Evolutionary conservation across 2,329 filamentous ascomycete genomes (phyloP).

Genomic region (Aspergillus awamori): DNA sequence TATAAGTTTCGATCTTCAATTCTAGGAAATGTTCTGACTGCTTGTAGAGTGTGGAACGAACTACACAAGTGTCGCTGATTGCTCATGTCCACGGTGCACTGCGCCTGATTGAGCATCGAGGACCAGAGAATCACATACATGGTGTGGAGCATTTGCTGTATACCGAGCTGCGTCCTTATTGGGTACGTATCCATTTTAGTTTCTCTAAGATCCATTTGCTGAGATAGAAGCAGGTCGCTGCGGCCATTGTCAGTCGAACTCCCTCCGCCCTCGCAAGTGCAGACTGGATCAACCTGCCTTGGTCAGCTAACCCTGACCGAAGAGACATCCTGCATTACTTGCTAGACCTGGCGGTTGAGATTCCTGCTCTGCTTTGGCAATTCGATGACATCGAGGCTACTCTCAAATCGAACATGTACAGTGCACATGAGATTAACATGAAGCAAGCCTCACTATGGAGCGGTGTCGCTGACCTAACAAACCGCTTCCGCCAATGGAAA

Average conservation of each 20-base stretch:
- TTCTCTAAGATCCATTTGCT: neutral
- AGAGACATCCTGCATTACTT: constrained; percentile 44
- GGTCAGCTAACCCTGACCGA: constrained; percentile 39
- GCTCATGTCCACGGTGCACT: constrained; percentile 41
- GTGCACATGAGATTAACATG: constrained; percentile 34
- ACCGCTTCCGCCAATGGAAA: constrained; percentile 36
- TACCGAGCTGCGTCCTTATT: constrained; percentile 44
- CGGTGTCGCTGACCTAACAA: constrained; percentile 35
- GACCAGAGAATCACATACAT: constrained; percentile 44
- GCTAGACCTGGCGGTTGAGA: constrained; percentile 39
- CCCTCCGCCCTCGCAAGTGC: constrained; percentile 40
- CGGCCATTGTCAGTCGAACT: constrained; percentile 33
- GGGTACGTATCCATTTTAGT: constrained; percentile 31
- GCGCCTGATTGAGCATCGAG: constrained; percentile 42
- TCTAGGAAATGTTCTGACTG: constrained; percentile 5
- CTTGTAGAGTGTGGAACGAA: constrained; percentile 40
- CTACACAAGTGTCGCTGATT: constrained; percentile 34
- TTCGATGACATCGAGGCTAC: constrained; percentile 35
- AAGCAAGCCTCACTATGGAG: constrained; percentile 41
- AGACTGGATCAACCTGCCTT: constrained; percentile 45
- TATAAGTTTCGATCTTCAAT: constrained; percentile 4
- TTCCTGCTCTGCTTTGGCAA: constrained; percentile 36
- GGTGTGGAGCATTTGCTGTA: constrained; percentile 44
- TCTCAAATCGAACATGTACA: constrained; percentile 26
- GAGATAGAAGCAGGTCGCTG: constrained; percentile 30